Conservation (phyloP, 2,329 filamentous ascomycete genomes). For the Venturia asperata region DNA sequence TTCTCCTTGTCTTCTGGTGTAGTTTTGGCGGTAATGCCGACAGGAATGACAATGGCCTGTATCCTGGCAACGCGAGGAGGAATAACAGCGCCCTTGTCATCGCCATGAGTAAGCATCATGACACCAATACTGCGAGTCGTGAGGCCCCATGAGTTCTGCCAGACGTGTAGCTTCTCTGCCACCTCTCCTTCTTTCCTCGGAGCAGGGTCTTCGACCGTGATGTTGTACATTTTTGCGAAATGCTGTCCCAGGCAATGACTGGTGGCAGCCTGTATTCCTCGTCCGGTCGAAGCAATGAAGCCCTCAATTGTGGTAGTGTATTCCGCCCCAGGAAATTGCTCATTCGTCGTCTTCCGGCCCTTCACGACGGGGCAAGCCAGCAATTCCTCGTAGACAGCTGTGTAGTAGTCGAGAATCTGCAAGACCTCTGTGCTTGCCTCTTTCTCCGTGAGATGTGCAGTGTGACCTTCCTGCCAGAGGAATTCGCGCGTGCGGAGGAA, state of each 20-base stretch:
- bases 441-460: constrained; percentile 79
- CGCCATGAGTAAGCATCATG: constrained; percentile 97
- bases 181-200: constrained; percentile 55
- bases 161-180: constrained; percentile 70
- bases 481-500: constrained; percentile 94
- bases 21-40: constrained; percentile 86
- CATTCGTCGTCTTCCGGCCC: constrained; percentile 91
- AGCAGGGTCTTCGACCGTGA: constrained; percentile 86
- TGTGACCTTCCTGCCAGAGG: constrained; percentile 96
- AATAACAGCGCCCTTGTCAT: constrained; percentile 90
- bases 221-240: constrained; percentile 99
- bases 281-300: constrained; percentile 90
- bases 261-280: constrained; percentile 93
- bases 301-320: constrained; percentile 97
- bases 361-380: constrained; percentile 92
- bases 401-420: constrained; percentile 89
- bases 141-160: constrained; percentile 99
- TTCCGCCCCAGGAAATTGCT: constrained; percentile 94
- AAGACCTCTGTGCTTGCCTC: constrained; percentile 78
- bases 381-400: constrained; percentile 84
- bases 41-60: constrained; percentile 82
- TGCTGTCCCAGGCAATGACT: constrained; percentile 95
- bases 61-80: constrained; percentile 83
- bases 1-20: constrained; percentile 69
- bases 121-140: constrained; percentile 96